Conservation (phyloP, 148 eudicot species). For the Chenopodium formosanum region DNA sequence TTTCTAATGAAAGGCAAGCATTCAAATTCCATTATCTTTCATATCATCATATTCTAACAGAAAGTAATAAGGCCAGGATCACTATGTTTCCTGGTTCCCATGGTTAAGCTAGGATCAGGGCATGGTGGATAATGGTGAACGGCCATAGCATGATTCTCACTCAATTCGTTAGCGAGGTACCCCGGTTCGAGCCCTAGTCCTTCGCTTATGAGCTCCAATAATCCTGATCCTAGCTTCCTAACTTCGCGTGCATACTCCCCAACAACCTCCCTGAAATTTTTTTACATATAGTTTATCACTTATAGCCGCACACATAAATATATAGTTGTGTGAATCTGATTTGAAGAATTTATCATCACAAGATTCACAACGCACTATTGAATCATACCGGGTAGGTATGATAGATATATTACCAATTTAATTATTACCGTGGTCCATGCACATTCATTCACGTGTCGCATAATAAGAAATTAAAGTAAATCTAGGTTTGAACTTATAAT, state of each 20-base stretch:
- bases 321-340: too few relatives aligned
- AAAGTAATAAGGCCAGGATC: slow-evolving; percentile 58
- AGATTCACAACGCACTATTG: too few relatives aligned
- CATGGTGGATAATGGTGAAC: slow-evolving; percentile 62
- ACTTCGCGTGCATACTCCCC: slow-evolving; percentile 35
- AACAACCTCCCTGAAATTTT: slow-evolving; percentile 40
- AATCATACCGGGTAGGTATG: not conserved
- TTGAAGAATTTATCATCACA: too few relatives aligned
- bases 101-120: slow-evolving; percentile 64
- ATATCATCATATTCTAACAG: too few relatives aligned
- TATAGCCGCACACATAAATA: too few relatives aligned
- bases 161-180: slow-evolving; percentile 39
- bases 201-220: slow-evolving; percentile 53
- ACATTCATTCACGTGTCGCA: not conserved
- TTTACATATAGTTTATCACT: too few relatives aligned
- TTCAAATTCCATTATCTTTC: too few relatives aligned
- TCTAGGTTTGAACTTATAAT: not conserved
- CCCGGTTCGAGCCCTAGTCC: slow-evolving; percentile 58
- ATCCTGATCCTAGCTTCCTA: slow-evolving; percentile 38
- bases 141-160: slow-evolving; percentile 37
- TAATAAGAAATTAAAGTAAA: not conserved
- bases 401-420: not conserved
- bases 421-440: not conserved
- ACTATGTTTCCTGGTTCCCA: slow-evolving; percentile 48
- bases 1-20: too few relatives aligned